Conservation (phyloP, 2,329 filamentous ascomycete species). For the Hypoxylon sp. region DNA sequence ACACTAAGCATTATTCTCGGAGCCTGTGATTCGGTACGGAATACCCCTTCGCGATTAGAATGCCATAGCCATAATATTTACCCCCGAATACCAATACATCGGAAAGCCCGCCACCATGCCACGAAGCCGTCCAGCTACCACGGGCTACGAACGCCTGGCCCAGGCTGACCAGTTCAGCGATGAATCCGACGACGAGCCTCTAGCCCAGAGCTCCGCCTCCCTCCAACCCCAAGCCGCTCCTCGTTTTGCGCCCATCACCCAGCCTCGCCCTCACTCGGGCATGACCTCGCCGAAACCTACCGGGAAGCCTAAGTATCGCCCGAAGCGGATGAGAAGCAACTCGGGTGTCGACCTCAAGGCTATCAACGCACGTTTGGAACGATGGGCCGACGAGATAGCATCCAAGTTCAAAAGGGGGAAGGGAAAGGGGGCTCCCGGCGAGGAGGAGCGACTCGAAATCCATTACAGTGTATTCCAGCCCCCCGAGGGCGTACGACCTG, state of each 20-base stretch:
- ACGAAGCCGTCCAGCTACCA: slow-evolving; percentile 76
- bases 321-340: slow-evolving; percentile 69
- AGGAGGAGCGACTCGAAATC: slow-evolving; percentile 92
- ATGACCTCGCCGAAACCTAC: slow-evolving; percentile 67
- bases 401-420: slow-evolving; percentile 92
- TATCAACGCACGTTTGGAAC: slow-evolving; percentile 93
- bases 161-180: slow-evolving; percentile 83
- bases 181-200: slow-evolving; percentile 75
- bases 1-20: slow-evolving; percentile 11
- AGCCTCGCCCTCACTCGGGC: slow-evolving; percentile 70
- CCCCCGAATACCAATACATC: slow-evolving; percentile 11
- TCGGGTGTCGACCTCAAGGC: slow-evolving; percentile 97
- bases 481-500: slow-evolving; percentile 85
- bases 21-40: slow-evolving; percentile 3
- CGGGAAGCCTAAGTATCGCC: slow-evolving; percentile 57
- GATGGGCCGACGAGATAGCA: slow-evolving; percentile 98
- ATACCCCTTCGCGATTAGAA: slow-evolving; percentile 26
- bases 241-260: slow-evolving; percentile 72
- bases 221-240: slow-evolving; percentile 67
- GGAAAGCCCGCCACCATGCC: slow-evolving; percentile 64
- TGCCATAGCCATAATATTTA: slow-evolving; percentile 42
- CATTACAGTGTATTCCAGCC: slow-evolving; percentile 97
- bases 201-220: slow-evolving; percentile 64
- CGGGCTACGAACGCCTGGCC: slow-evolving; percentile 86
- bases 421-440: slow-evolving; percentile 75